Evolutionary conservation across 75 land plant genomes (phyloP), one percentile per base, ranked within the genome.

Genomic region (Picea sitchensis): DNA sequence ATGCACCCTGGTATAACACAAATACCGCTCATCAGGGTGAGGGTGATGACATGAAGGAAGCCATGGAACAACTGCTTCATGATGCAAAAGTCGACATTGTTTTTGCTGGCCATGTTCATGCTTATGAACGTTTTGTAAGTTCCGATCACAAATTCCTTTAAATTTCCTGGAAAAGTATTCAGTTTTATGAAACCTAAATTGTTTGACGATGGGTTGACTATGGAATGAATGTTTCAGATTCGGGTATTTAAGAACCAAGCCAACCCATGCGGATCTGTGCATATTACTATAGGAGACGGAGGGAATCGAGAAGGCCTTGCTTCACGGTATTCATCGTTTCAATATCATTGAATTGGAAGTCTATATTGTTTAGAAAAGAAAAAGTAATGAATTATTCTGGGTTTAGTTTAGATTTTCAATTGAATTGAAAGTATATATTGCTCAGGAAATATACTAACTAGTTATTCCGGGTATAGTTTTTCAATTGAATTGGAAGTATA

Each of bases 1-100:
- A 96, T 83, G 98, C 88, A 11, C 99, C 99, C 79, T 96, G 99
- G 99, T 95, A 96, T 77, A 96, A 92, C 79, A 95, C 90, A 81
- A 95, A 96, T 68, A 54, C 80, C 36, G 93, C 91, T 63, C 99
- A 96, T 83, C 91, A 87, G 78, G 98, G 95, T 15, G 98, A 96
- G 76, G 95, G 91, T 8, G 92, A 90, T 72, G 78, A 72, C 14
- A 96, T 96, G 99, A 92, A 88, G 95, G 82, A 78, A 3, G 65
- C 90, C 36, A 88, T 96, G 92, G 99, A 96, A 73, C 85, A 87
- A 23, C 71, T 95, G 78, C 92, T 95, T 30, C 85, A 88, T 81
- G 85, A 87, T 76, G 87, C 91, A 36, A 81, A 86, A 69, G 99
- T 87, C 0, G 99, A 98, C 68, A 41, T 98, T 34, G 88, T 98